phyloP scores from a whole-genome alignment of 2,329 filamentous ascomycete species.

The Monilinia laxa region DNA sequence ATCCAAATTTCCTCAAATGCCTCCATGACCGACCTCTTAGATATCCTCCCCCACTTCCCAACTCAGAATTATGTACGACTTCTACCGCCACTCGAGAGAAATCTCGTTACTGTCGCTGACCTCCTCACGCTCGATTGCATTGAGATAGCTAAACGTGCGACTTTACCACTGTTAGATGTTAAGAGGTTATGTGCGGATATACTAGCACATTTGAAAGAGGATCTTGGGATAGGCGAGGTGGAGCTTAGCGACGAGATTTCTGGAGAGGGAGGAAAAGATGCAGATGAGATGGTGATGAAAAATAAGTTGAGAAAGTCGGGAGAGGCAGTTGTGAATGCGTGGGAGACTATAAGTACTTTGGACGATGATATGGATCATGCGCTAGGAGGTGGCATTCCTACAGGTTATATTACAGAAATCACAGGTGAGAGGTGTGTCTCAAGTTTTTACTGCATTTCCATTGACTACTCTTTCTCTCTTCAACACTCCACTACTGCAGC shows the following conservation, averaged over 20 bases:
- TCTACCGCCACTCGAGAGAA: conserved; percentile 75
- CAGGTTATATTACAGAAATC: conserved; percentile 82
- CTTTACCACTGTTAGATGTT: conserved; percentile 76
- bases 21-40: conserved; percentile 81
- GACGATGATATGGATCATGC: conserved; percentile 68
- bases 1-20: conserved; percentile 28
- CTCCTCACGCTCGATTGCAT: conserved; percentile 79
- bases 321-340: conserved; percentile 44
- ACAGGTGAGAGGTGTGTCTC: conserved; percentile 74
- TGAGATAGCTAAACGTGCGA: conserved; percentile 83
- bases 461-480: not conserved
- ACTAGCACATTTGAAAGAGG: conserved; percentile 63
- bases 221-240: conserved; percentile 42
- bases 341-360: conserved; percentile 73
- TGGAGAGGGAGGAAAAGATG: not conserved
- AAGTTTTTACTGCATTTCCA: not conserved
- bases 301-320: conserved; percentile 39
- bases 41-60: conserved; percentile 78
- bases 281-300: not conserved
- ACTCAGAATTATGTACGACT: conserved; percentile 70
- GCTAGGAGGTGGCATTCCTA: conserved; percentile 76
- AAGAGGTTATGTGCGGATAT: conserved; percentile 70
- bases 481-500: not conserved
- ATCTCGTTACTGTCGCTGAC: conserved; percentile 75
- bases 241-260: conserved; percentile 16